Conservation (phyloP, 805 yeast genomes). For the Zygosaccharomyces bailii region DNA sequence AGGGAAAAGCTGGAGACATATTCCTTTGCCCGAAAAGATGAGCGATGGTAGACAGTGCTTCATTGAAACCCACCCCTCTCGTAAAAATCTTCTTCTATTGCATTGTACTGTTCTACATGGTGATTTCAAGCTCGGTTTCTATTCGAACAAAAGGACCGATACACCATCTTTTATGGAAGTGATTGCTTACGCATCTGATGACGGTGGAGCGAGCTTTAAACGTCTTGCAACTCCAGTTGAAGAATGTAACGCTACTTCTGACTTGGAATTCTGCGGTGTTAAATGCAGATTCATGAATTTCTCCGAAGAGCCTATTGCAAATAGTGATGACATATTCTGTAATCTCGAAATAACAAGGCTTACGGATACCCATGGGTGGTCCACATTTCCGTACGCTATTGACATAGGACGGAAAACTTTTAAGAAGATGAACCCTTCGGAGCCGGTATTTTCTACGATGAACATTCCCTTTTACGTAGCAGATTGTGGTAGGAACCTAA, state of each 20-base stretch:
- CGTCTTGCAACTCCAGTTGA: slow-evolving; percentile 1
- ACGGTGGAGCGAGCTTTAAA: slow-evolving; percentile 2
- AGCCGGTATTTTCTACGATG: not conserved
- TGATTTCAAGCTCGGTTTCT: not conserved
- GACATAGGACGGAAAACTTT: not conserved
- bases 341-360: not conserved
- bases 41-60: not conserved
- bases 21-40: not conserved
- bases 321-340: not conserved
- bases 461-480: slow-evolving; percentile 29
- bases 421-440: not conserved
- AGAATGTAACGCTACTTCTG: not conserved
- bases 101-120: slow-evolving; percentile 12
- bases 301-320: not conserved
- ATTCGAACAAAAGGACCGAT: not conserved
- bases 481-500: slow-evolving; percentile 51
- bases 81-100: slow-evolving; percentile 14
- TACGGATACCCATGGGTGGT: slow-evolving; percentile 1
- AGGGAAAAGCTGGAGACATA: slow-evolving; percentile 28
- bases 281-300: not conserved
- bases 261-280: not conserved
- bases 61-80: slow-evolving; percentile 20
- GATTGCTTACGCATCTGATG: not conserved
- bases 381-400: not conserved
- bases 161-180: not conserved